Percentiles rank a stretch among this genome's conserved stretches.
phyloP scores from a whole-genome alignment of 345 rosid species.

The Microcos paniculata region DNA sequence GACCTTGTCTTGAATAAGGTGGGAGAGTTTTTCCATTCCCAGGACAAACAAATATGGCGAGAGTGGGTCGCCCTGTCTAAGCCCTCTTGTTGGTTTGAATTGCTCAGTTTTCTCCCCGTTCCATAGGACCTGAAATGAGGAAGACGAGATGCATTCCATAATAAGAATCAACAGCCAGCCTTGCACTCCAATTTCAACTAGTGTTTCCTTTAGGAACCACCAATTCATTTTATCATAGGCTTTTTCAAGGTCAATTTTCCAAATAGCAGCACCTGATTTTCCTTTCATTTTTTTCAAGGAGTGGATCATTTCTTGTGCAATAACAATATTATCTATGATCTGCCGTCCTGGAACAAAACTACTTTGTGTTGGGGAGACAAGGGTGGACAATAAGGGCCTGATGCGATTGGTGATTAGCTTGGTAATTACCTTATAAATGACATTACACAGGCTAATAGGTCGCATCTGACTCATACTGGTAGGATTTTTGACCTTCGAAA shows the following conservation, averaged over 20 bases:
- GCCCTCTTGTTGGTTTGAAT: neutral
- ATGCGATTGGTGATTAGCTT: too few relatives aligned
- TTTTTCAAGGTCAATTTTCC: neutral
- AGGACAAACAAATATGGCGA: neutral
- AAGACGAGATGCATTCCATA: too few relatives aligned
- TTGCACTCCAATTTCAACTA: neutral
- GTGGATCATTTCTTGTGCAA: neutral
- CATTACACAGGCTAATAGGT: neutral
- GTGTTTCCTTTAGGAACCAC: neutral
- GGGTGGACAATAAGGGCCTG: too few relatives aligned
- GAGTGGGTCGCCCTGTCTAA: neutral
- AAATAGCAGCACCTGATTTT: neutral
- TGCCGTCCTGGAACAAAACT: neutral
- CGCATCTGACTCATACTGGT: neutral
- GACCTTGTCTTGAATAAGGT: neutral
- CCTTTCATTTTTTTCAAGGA: too few relatives aligned
- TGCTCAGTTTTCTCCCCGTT: neutral
- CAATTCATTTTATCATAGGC: neutral
- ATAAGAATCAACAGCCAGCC: too few relatives aligned
- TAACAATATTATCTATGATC: neutral
- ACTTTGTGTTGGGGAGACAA: neutral
- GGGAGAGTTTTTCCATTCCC: neutral
- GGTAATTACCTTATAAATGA: too few relatives aligned
- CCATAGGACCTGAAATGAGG: neutral
- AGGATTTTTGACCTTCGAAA: too few relatives aligned